Evolutionary conservation across 768 basidiomycete genomes (phyloP).

Genomic region (Boletales sp.): DNA sequence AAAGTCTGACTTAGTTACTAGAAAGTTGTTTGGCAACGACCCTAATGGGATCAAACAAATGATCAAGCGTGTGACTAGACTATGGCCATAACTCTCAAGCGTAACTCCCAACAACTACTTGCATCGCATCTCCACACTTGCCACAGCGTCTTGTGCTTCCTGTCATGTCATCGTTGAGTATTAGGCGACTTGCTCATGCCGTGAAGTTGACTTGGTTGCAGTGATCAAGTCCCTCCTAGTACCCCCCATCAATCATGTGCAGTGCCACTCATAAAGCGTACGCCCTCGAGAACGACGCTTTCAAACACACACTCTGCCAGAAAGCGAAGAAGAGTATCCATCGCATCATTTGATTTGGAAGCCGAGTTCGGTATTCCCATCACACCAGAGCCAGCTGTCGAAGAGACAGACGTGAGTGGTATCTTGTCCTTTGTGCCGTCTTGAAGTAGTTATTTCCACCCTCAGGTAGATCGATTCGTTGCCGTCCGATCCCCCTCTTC

Average conservation of each 20-base stretch:
- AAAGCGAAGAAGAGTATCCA: slow-evolving; percentile 42
- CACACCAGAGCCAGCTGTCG: slow-evolving; percentile 15
- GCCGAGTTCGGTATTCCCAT: slow-evolving; percentile 28
- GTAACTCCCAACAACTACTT: slow-evolving; percentile 1
- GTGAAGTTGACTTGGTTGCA: slow-evolving; percentile 17
- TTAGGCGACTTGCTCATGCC: slow-evolving; percentile 3
- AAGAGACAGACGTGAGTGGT: slow-evolving; percentile 28
- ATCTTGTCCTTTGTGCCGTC: not conserved
- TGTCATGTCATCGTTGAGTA: slow-evolving; percentile 32
- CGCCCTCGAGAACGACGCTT: slow-evolving; percentile 35
- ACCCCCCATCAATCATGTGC: slow-evolving; percentile 25
- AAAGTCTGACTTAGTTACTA: too few species aligned
- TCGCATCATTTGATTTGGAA: slow-evolving; percentile 36
- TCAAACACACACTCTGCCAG: slow-evolving; percentile 38
- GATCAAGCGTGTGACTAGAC: not conserved
- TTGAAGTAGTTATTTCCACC: not conserved
- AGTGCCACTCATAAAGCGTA: slow-evolving; percentile 34
- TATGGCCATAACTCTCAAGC: not conserved
- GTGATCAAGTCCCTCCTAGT: slow-evolving; percentile 22
- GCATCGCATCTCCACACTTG: not conserved
- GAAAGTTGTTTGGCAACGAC: too few species aligned
- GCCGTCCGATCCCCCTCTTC: slow-evolving; percentile 46
- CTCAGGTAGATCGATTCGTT: slow-evolving; percentile 61
- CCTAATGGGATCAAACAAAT: too few species aligned
- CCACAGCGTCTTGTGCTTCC: not conserved